Evolutionary conservation across 441 rosid species (phyloP).

Genomic region (Macaranga tanarius): DNA sequence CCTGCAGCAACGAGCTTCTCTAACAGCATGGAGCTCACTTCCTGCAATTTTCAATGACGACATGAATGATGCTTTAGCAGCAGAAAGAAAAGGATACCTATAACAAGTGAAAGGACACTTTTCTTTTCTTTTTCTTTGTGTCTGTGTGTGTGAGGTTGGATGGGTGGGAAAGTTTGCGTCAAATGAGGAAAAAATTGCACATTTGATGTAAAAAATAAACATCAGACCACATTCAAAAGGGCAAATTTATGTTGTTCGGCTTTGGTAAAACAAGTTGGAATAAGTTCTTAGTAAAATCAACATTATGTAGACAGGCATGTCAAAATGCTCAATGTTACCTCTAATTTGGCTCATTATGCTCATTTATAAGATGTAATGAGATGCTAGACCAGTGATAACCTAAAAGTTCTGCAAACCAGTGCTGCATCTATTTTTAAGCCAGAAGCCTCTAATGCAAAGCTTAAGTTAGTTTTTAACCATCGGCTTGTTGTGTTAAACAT

Average conservation of each 20-base stretch:
- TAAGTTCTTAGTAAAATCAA: neutral
- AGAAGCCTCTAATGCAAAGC: neutral
- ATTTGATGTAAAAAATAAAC: neutral
- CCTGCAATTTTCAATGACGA: constrained; percentile 48
- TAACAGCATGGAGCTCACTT: constrained; percentile 80
- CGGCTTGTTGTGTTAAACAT: neutral
- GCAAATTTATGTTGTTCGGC: neutral
- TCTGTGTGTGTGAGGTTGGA: neutral
- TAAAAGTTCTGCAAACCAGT: neutral
- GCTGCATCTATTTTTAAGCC: neutral
- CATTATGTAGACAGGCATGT: neutral
- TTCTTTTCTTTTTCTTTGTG: neutral
- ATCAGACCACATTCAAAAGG: neutral
- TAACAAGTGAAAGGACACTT: neutral
- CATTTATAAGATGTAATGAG: neutral
- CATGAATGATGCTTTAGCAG: constrained; percentile 13
- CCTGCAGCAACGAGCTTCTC: constrained; percentile 87
- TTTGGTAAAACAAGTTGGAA: neutral
- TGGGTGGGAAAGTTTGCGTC: neutral
- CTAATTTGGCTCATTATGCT: neutral
- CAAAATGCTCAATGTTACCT: neutral
- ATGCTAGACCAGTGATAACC: neutral
- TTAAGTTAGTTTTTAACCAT: neutral
- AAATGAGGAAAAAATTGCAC: too few relatives aligned
- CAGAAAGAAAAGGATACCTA: constrained; percentile 9